Percentiles rank a stretch among this genome's conserved stretches.
phyloP scores from a whole-genome alignment of 31 red algal genomes.

The Odonthalia washingtoniensis region DNA sequence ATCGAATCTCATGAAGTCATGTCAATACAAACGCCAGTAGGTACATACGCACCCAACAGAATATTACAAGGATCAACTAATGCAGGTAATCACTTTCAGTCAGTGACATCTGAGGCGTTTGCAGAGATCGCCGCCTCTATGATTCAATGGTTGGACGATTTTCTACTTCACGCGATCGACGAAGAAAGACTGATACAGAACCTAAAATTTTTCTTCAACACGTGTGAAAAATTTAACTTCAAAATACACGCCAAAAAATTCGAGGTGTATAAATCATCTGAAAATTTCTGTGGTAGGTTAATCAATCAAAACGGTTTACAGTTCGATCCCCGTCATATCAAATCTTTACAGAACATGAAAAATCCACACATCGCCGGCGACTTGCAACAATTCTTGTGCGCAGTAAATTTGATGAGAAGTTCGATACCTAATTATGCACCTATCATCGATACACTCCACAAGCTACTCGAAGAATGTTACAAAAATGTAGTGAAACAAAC shows the following conservation, averaged over 20 bases:
- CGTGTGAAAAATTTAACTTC: background rate
- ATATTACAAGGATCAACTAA: constrained; percentile 37
- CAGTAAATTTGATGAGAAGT: constrained; percentile 62
- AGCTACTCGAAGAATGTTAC: constrained; percentile 33
- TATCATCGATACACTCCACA: background rate
- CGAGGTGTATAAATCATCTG: background rate
- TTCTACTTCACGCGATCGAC: constrained; percentile 33
- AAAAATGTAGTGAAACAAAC: constrained; percentile 11
- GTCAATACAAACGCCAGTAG: constrained; percentile 48
- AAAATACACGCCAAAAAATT: constrained; percentile 35
- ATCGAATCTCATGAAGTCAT: too few relatives aligned
- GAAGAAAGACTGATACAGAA: constrained; percentile 24
- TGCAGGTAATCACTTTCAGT: constrained; percentile 53
- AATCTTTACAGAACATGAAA: too few relatives aligned
- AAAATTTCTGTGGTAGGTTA: constrained; percentile 16
- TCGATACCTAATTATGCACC: constrained; percentile 21
- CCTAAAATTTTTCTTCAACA: background rate
- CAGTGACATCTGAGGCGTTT: background rate
- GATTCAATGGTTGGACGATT: constrained; percentile 57
- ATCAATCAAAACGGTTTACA: constrained; percentile 42
- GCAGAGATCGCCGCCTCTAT: background rate
- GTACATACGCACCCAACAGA: background rate
- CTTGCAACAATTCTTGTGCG: too few relatives aligned
- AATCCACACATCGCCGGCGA: too few relatives aligned
- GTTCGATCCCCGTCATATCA: too few relatives aligned